phyloP scores from a whole-genome alignment of 176 grass and related monocot genomes.

The Miscanthus lutarioriparius region DNA sequence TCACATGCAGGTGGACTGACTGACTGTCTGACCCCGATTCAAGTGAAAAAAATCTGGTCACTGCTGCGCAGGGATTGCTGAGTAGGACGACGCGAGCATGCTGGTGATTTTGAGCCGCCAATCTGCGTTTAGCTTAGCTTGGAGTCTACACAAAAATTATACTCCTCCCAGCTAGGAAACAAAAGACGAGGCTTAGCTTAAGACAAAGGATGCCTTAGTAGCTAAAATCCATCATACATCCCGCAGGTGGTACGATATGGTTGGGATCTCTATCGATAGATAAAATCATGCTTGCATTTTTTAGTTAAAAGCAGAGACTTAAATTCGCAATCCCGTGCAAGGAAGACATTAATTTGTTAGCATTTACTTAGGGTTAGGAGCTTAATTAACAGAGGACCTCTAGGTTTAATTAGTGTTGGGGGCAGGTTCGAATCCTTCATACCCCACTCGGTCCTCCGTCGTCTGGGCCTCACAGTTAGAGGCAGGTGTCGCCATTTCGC shows the following conservation, averaged over 20 bases:
- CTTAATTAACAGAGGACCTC: no score
- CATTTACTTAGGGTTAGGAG: no score
- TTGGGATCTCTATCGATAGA: background rate
- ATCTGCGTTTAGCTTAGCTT: background rate
- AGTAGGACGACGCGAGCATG: no score
- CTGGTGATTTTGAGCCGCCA: background rate
- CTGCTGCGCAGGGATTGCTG: background rate
- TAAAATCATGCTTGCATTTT: background rate
- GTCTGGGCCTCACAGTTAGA: no score
- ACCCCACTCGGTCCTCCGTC: no score
- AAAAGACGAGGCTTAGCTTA: background rate
- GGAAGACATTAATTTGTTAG: background rate
- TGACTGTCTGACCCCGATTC: no score
- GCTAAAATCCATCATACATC: background rate
- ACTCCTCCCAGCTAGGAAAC: background rate
- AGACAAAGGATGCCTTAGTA: background rate
- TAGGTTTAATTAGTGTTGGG: no score
- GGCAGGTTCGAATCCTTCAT: no score
- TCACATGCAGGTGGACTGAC: no score
- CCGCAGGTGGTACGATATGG: background rate
- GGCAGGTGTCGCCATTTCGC: no score
- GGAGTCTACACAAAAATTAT: slow-evolving; percentile 9
- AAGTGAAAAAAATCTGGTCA: no score
- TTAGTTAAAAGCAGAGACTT: background rate
- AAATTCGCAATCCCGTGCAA: background rate